Conservation (phyloP, 129 eudicot genomes). For the Solidago caesia region DNA sequence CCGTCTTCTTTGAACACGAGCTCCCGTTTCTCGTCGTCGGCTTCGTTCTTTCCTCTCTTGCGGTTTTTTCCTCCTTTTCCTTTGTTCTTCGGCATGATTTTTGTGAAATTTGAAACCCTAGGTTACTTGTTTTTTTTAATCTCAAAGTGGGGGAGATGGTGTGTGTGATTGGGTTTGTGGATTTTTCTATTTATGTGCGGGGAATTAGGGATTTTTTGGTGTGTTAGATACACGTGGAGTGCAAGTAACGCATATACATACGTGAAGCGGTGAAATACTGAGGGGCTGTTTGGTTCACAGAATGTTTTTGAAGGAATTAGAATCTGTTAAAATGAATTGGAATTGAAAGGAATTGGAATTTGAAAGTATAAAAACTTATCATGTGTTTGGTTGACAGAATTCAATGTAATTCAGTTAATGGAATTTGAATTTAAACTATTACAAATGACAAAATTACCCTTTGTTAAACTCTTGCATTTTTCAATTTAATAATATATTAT, state of each 20-base stretch:
- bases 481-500: too few relatives aligned
- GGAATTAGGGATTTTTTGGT: neutral
- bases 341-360: too few relatives aligned
- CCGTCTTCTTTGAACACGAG: slow-evolving; percentile 96
- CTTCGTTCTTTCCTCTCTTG: slow-evolving; percentile 96
- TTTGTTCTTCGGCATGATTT: slow-evolving; percentile 92
- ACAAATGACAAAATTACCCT: too few relatives aligned
- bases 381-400: too few relatives aligned
- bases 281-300: too few relatives aligned
- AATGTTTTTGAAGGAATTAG: too few relatives aligned
- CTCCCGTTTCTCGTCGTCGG: slow-evolving; percentile 95
- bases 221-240: neutral
- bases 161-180: neutral
- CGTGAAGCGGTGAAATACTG: too few relatives aligned
- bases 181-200: neutral
- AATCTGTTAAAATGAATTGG: too few relatives aligned
- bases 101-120: slow-evolving; percentile 22
- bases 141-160: neutral
- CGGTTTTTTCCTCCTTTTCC: slow-evolving; percentile 99
- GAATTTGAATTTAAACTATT: too few relatives aligned
- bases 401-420: too few relatives aligned
- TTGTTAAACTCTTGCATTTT: too few relatives aligned
- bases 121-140: neutral
- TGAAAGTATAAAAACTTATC: too few relatives aligned
- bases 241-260: slow-evolving; percentile 5